Conservation (phyloP, 2,329 filamentous ascomycete species). For the Podosphaera xanthii region DNA sequence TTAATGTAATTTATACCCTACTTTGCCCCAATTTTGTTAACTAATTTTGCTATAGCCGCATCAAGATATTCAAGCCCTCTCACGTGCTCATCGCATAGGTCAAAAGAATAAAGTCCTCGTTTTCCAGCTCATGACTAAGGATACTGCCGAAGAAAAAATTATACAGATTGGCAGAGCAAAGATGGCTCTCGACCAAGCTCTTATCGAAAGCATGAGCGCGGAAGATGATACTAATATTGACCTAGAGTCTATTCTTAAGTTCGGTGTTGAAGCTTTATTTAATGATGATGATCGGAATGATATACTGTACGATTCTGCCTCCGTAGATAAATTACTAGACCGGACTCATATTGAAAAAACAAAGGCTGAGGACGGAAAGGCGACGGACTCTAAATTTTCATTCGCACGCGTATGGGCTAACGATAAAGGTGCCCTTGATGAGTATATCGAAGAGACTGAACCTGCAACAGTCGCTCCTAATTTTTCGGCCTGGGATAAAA, state of each 20-base stretch:
- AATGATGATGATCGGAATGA: slow-evolving; percentile 48
- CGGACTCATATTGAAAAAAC: slow-evolving; percentile 60
- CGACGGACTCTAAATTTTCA: slow-evolving; percentile 60
- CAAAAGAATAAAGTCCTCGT: slow-evolving; percentile 91
- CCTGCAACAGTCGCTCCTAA: slow-evolving; percentile 33
- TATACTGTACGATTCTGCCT: slow-evolving; percentile 59
- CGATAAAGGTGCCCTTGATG: slow-evolving; percentile 43
- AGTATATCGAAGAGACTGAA: slow-evolving; percentile 30
- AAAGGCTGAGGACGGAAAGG: slow-evolving; percentile 33
- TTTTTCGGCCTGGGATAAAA: slow-evolving; percentile 68
- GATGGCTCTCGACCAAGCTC: slow-evolving; percentile 80
- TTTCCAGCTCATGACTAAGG: slow-evolving; percentile 79
- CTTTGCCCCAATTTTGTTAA: not conserved
- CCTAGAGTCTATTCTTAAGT: slow-evolving; percentile 66
- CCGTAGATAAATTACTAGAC: slow-evolving; percentile 80
- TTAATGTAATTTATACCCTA: slow-evolving; percentile 8
- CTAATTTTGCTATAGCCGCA: slow-evolving; percentile 41
- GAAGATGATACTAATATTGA: slow-evolving; percentile 62
- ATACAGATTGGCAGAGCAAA: slow-evolving; percentile 91
- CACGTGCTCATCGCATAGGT: slow-evolving; percentile 83
- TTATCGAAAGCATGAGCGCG: slow-evolving; percentile 78
- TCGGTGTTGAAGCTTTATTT: slow-evolving; percentile 74
- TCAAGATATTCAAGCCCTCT: slow-evolving; percentile 88
- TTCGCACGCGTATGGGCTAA: slow-evolving; percentile 87
- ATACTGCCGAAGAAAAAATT: slow-evolving; percentile 82